These are phyloP conservation scores for Candida saitoana DNA, from an alignment of 805 yeast genomes.

Conservation along the genomic window DNA sequence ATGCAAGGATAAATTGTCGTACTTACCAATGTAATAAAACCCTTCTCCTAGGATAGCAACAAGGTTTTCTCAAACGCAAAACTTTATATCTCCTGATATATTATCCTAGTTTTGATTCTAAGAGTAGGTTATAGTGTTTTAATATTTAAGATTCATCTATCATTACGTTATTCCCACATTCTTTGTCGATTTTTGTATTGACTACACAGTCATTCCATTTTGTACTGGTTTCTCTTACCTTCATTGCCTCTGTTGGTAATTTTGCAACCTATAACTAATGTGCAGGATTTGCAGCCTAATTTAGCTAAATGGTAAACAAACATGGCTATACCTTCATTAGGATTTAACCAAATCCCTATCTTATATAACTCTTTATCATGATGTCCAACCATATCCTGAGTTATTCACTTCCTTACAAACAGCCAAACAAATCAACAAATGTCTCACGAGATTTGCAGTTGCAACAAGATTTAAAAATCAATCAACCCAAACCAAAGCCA, in stretches of 20 bases:
- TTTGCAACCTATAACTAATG: background rate
- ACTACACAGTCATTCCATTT: too few species aligned
- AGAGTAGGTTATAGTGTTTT: too few species aligned
- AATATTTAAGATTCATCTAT: too few species aligned
- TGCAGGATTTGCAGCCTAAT: constrained; percentile 1
- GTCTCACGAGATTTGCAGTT: background rate
- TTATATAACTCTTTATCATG: constrained; percentile 15
- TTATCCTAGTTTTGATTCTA: too few species aligned
- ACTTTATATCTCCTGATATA: too few species aligned
- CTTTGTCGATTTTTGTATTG: too few species aligned
- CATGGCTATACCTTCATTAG: background rate
- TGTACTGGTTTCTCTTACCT: too few species aligned
- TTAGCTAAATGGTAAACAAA: constrained; percentile 1
- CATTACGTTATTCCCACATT: too few species aligned
- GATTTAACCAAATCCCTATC: background rate
- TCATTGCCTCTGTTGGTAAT: background rate
- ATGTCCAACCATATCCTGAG: constrained; percentile 8
- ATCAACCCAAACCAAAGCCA: constrained; percentile 11
- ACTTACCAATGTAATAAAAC: too few species aligned
- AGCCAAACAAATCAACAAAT: background rate
- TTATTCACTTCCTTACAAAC: background rate
- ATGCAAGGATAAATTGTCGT: too few species aligned
- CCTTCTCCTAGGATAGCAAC: too few species aligned
- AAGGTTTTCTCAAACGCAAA: too few species aligned
- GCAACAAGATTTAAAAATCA: constrained; percentile 5